Conservation (phyloP, 768 basidiomycete genomes). For the Kwoniella sp. region DNA sequence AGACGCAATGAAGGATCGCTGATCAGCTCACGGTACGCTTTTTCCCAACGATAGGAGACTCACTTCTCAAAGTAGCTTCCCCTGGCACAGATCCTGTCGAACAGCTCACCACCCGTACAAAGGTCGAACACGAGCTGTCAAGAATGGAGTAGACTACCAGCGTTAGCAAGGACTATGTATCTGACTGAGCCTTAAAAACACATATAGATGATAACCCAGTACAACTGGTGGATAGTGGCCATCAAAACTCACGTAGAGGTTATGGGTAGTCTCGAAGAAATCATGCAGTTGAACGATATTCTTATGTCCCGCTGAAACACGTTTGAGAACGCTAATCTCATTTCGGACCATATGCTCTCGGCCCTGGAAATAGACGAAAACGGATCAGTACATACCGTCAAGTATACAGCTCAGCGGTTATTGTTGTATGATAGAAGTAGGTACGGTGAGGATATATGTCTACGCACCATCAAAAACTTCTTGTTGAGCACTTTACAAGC, state of each 20-base stretch:
- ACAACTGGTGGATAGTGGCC: neutral
- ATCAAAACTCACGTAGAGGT: slow-evolving; percentile 63
- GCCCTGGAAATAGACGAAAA: slow-evolving; percentile 61
- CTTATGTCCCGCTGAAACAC: slow-evolving; percentile 80
- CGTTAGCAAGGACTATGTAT: too few relatives aligned
- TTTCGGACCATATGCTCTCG: slow-evolving; percentile 98
- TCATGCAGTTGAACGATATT: slow-evolving; percentile 94
- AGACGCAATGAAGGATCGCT: too few relatives aligned
- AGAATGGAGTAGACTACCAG: too few relatives aligned
- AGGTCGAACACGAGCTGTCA: slow-evolving; percentile 88
- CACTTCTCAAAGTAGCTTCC: slow-evolving; percentile 95
- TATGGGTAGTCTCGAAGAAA: slow-evolving; percentile 96
- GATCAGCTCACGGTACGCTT: too few relatives aligned
- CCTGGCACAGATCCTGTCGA: slow-evolving; percentile 96
- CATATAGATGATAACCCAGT: too few relatives aligned
- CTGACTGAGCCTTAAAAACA: too few relatives aligned
- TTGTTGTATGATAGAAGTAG: too few relatives aligned
- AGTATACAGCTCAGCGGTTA: too few relatives aligned
- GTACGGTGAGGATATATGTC: too few relatives aligned
- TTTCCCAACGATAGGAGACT: slow-evolving; percentile 56
- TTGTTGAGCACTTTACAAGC: slow-evolving; percentile 99
- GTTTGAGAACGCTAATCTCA: slow-evolving; percentile 92
- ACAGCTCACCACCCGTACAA: slow-evolving; percentile 97
- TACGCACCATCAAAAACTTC: slow-evolving; percentile 59
- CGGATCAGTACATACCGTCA: neutral